A percentile compares a stretch with the other conserved stretches of the same genome.
Conservation (phyloP, 169 alveolate species). For the Plasmodium adleri region DNA sequence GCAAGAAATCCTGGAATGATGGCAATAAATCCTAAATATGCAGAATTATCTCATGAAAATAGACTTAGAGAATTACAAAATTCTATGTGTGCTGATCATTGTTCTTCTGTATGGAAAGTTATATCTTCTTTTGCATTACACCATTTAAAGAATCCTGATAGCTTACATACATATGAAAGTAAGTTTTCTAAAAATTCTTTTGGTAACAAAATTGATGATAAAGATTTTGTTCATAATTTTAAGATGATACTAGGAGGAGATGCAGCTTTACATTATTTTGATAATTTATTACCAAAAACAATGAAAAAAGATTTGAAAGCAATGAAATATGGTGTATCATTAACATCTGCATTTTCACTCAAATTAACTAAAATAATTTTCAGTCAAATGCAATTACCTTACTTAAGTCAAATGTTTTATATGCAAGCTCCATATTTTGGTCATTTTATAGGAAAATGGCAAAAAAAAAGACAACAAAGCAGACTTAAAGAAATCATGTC, state of each 20-base stretch:
- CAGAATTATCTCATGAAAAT: conserved; percentile 80
- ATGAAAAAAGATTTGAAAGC: conserved; percentile 84
- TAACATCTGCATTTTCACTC: conserved; percentile 82
- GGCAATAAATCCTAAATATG: conserved; percentile 78
- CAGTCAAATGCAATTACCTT: conserved; percentile 79
- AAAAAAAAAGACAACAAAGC: conserved; percentile 80
- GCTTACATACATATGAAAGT: conserved; percentile 82
- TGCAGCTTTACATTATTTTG: conserved; percentile 83
- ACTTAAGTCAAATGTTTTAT: conserved; percentile 80
- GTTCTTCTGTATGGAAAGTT: conserved; percentile 85
- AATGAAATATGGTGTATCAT: conserved; percentile 85
- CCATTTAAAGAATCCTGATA: conserved; percentile 84
- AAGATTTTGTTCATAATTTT: conserved; percentile 81
- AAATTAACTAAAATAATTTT: conserved; percentile 80
- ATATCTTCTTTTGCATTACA: conserved; percentile 83
- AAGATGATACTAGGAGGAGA: conserved; percentile 86
- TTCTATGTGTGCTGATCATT: conserved; percentile 86
- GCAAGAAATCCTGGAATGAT: conserved; percentile 82
- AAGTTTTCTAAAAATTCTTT: conserved; percentile 78
- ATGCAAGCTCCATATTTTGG: conserved; percentile 89
- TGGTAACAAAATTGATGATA: conserved; percentile 80
- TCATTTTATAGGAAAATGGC: conserved; percentile 84
- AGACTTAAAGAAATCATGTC: conserved; percentile 78
- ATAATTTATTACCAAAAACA: conserved; percentile 82
- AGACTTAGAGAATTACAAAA: conserved; percentile 84